phyloP scores from a whole-genome alignment of 2,329 filamentous ascomycete genomes.

The Neonectria faginata region DNA sequence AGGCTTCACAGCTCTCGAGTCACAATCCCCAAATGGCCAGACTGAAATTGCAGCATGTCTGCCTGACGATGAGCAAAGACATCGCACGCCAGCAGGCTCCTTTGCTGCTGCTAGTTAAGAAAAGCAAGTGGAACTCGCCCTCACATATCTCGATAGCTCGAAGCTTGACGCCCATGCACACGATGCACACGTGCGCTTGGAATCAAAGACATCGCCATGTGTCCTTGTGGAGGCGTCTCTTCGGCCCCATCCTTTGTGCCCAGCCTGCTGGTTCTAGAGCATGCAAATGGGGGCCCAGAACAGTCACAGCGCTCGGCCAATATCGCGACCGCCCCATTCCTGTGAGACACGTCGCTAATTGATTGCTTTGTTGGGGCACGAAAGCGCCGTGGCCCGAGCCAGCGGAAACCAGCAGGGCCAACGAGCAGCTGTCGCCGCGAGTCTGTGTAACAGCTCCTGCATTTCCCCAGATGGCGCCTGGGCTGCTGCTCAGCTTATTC shows the following conservation, averaged over 20 bases:
- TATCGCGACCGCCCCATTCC: slow-evolving; percentile 18
- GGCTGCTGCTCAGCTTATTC: slow-evolving; percentile 11
- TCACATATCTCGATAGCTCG: slow-evolving; percentile 7
- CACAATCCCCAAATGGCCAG: not conserved
- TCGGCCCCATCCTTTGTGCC: slow-evolving; percentile 1
- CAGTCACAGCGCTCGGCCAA: slow-evolving; percentile 5
- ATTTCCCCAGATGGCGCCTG: slow-evolving; percentile 10
- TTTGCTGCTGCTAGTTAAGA: not conserved
- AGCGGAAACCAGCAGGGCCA: slow-evolving; percentile 17
- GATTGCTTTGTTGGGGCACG: not conserved
- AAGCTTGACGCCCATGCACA: slow-evolving; percentile 7
- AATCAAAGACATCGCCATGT: slow-evolving; percentile 20
- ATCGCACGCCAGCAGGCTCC: not conserved
- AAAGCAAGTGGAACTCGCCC: slow-evolving; percentile 9
- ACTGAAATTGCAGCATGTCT: not conserved
- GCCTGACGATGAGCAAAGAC: not conserved
- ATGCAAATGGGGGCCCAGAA: slow-evolving; percentile 14
- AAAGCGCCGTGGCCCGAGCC: slow-evolving; percentile 12
- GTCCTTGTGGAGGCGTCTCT: slow-evolving; percentile 2
- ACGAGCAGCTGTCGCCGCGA: slow-evolving; percentile 11
- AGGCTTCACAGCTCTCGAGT: slow-evolving; percentile 1
- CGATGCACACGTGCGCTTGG: slow-evolving; percentile 8
- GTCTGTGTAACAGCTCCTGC: slow-evolving; percentile 1
- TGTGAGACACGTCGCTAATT: slow-evolving; percentile 7
- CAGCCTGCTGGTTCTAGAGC: slow-evolving; percentile 21